Conservation (phyloP, 139 green algal species). For the Prasinococcaceae sp. region DNA sequence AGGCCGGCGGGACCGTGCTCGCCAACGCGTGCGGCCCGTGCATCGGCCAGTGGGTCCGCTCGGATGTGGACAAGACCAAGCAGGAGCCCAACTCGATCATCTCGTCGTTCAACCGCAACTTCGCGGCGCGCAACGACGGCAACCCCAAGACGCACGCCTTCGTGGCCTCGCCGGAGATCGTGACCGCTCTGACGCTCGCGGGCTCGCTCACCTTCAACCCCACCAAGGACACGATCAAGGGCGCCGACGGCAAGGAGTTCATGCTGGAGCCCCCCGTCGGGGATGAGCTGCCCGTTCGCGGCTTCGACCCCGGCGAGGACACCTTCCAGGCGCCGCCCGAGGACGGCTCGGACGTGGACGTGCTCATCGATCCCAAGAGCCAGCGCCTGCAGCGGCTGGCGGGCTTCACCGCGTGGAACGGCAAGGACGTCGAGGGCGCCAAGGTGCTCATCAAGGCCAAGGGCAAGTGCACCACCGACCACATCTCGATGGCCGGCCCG, state of each 20-base stretch:
- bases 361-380: constrained; percentile 51
- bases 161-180: constrained; percentile 78
- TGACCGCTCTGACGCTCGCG: constrained; percentile 70
- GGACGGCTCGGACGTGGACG: constrained; percentile 17
- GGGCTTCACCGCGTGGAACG: constrained; percentile 66
- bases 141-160: constrained; percentile 86
- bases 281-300: constrained; percentile 68
- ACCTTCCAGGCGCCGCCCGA: constrained; percentile 43
- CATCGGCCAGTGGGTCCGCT: constrained; percentile 92
- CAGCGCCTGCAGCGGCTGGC: constrained; percentile 78
- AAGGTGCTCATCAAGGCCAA: constrained; percentile 50
- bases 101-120: constrained; percentile 91
- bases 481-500: constrained; percentile 92
- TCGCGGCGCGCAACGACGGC: constrained; percentile 81
- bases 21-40: constrained; percentile 86
- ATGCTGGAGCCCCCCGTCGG: constrained; percentile 55
- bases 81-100: constrained; percentile 82
- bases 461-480: constrained; percentile 96
- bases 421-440: constrained; percentile 45
- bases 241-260: constrained; percentile 71
- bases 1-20: constrained; percentile 82
- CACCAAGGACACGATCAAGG: constrained; percentile 63
- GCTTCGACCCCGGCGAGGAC: constrained; percentile 60
- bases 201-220: constrained; percentile 90
- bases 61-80: constrained; percentile 79